A percentile compares a stretch with the other conserved stretches of the same genome.
Evolutionary conservation across 1,284 basidiomycete species (phyloP).

Genomic region (Pseudozyma tsukubaensis): DNA sequence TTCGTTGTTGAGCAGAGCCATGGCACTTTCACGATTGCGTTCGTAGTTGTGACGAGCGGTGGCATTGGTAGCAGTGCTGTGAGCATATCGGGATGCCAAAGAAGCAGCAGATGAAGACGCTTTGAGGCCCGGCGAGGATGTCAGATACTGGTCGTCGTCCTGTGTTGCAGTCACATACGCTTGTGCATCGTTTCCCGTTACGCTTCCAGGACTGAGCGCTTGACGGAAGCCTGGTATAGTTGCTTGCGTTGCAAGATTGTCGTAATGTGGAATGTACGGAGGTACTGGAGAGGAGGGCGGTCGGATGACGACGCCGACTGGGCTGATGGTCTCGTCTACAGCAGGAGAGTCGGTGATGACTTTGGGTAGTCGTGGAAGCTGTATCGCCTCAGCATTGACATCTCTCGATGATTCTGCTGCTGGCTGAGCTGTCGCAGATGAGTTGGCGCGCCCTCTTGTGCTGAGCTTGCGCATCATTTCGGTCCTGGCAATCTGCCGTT

Average conservation of each 20-base stretch:
- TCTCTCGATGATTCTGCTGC: neutral
- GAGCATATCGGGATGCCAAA: slow-evolving; percentile 31
- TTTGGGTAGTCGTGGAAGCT: slow-evolving; percentile 18
- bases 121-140: slow-evolving; percentile 20
- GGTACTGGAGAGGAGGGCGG: slow-evolving; percentile 44
- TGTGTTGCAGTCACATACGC: neutral
- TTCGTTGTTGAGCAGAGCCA: slow-evolving; percentile 41
- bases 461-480: slow-evolving; percentile 62
- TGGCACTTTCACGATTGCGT: slow-evolving; percentile 38
- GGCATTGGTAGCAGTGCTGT: slow-evolving; percentile 29
- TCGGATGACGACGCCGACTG: slow-evolving; percentile 36
- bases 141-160: slow-evolving; percentile 4
- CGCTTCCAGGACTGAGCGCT: slow-evolving; percentile 22
- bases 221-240: slow-evolving; percentile 18
- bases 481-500: slow-evolving; percentile 54
- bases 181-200: neutral
- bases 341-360: slow-evolving; percentile 40
- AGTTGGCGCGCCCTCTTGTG: slow-evolving; percentile 35
- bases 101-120: slow-evolving; percentile 35
- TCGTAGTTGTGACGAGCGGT: slow-evolving; percentile 30
- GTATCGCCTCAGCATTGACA: neutral
- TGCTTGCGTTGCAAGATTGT: neutral
- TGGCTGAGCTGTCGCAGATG: slow-evolving; percentile 10
- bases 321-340: slow-evolving; percentile 45
- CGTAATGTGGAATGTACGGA: slow-evolving; percentile 20